Evolutionary conservation across 371 early-diverging fungal species (phyloP).

Genomic region (Circinella umbellata): DNA sequence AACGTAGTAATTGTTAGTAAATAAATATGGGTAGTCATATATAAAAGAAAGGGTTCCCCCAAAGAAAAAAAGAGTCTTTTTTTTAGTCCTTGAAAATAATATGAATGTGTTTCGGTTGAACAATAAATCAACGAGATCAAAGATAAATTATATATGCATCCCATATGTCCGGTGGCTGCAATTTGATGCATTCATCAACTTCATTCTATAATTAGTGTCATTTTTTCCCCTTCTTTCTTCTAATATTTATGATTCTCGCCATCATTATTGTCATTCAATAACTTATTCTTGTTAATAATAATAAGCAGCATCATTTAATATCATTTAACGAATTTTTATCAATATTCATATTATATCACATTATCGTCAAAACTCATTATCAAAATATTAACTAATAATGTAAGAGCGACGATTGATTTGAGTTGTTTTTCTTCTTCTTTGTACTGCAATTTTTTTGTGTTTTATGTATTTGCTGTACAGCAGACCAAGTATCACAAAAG

Average conservation of each 20-base stretch:
- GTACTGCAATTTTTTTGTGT: neutral
- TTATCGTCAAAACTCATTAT: no score
- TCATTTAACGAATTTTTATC: no score
- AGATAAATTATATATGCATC: neutral
- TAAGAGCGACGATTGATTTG: neutral
- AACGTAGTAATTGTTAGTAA: neutral
- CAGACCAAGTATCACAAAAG: neutral
- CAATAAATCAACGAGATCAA: neutral
- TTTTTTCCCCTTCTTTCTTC: neutral
- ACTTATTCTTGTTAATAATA: neutral
- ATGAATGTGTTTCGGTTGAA: no score
- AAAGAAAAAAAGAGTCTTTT: neutral
- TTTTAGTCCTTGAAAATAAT: no score
- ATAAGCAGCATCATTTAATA: neutral
- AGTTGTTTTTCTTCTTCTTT: neutral
- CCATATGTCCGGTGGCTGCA: constrained; percentile 7
- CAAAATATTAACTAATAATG: neutral
- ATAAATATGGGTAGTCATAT: neutral
- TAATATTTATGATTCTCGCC: neutral
- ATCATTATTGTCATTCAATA: neutral
- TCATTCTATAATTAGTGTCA: neutral
- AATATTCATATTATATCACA: no score
- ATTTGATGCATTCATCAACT: neutral
- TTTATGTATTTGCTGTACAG: neutral
- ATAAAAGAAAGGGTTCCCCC: neutral